phyloP scores from a whole-genome alignment of 2,329 filamentous ascomycete genomes.

The Aurifilum marmelostoma region DNA sequence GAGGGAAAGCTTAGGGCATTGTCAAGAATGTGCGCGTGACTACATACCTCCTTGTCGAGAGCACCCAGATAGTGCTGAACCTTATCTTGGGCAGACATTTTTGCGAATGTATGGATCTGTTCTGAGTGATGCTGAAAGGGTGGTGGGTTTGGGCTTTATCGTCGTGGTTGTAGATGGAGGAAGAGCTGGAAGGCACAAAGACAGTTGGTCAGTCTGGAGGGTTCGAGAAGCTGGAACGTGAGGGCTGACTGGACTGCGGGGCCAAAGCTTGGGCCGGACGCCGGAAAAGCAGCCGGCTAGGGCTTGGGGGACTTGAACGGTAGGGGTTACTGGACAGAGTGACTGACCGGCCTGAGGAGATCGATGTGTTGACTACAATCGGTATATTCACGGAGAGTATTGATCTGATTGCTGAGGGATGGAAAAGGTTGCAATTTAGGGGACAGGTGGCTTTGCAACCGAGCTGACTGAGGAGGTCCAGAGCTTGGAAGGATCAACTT shows the following conservation, averaged over 20 bases:
- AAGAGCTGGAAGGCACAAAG: constrained; percentile 9
- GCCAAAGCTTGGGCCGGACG: constrained; percentile 16
- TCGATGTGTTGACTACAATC: neutral
- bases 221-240: constrained; percentile 17
- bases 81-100: constrained; percentile 76
- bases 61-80: constrained; percentile 75
- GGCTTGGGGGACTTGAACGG: neutral
- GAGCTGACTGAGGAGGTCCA: neutral
- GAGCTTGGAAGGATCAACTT: constrained; percentile 9
- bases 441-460: neutral
- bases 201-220: constrained; percentile 24
- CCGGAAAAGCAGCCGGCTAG: constrained; percentile 6
- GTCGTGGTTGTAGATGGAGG: constrained; percentile 24
- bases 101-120: constrained; percentile 37
- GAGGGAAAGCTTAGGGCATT: neutral
- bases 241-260: constrained; percentile 25
- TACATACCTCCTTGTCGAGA: constrained; percentile 79
- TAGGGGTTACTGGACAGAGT: neutral
- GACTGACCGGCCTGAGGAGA: constrained; percentile 4
- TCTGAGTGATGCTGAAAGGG: constrained; percentile 17
- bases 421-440: neutral
- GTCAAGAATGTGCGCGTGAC: constrained; percentile 17
- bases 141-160: constrained; percentile 30
- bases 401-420: neutral
- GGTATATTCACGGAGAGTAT: neutral